phyloP scores from a whole-genome alignment of 2,329 filamentous ascomycete genomes.

The Dactylellina haptotyla region DNA sequence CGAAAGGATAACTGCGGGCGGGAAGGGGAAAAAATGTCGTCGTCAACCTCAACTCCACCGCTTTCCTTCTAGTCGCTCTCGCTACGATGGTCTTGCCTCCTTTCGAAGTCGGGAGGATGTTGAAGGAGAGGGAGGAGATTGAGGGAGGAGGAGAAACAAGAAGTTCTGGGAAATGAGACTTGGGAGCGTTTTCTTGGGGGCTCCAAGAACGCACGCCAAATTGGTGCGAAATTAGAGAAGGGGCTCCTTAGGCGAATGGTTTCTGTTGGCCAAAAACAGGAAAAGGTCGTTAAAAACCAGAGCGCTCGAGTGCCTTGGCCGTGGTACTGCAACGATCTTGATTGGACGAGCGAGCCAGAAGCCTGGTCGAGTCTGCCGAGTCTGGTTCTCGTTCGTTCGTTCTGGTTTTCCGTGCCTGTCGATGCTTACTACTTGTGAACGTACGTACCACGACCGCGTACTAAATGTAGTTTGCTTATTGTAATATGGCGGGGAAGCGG shows the following conservation, averaged over 20 bases:
- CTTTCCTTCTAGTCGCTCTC: slow-evolving; percentile 15
- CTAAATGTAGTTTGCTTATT: no score
- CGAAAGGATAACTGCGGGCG: slow-evolving; percentile 6
- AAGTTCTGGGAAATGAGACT: slow-evolving; percentile 45
- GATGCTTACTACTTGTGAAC: neutral
- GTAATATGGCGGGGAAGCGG: no score
- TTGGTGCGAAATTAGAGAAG: slow-evolving; percentile 44
- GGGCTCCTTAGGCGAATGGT: slow-evolving; percentile 28
- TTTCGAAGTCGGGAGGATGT: slow-evolving; percentile 45
- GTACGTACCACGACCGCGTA: no score
- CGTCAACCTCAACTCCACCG: slow-evolving; percentile 8
- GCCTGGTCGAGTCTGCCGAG: no score
- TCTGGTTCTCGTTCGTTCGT: no score
- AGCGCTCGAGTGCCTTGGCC: slow-evolving; percentile 23
- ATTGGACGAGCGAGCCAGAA: no score
- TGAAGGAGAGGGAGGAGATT: slow-evolving; percentile 34
- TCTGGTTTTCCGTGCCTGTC: neutral
- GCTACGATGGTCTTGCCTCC: slow-evolving; percentile 20
- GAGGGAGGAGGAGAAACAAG: slow-evolving; percentile 30
- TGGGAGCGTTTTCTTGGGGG: slow-evolving; percentile 24
- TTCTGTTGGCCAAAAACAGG: slow-evolving; percentile 24
- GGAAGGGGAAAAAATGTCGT: slow-evolving; percentile 2
- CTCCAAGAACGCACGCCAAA: slow-evolving; percentile 24
- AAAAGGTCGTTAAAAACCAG: slow-evolving; percentile 14
- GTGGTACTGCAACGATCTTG: no score